Evolutionary conservation across 139 green algal genomes (phyloP).

Genomic region (Coccomyxa sp.): DNA sequence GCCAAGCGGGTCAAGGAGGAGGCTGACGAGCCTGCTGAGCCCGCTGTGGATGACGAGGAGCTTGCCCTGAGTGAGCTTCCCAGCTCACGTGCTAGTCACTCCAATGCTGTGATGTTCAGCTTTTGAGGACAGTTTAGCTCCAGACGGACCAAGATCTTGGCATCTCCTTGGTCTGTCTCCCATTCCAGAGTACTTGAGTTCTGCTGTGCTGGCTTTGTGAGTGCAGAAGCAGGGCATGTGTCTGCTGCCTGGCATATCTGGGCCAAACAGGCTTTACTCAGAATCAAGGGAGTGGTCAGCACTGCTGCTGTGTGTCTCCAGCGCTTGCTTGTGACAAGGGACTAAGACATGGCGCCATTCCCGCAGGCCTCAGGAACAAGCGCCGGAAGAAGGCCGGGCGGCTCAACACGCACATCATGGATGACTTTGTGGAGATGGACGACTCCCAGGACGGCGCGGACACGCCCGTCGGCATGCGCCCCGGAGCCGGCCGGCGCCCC

Average conservation of each 20-base stretch:
- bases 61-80: slow-evolving; percentile 2
- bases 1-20: slow-evolving; percentile 11
- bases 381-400: slow-evolving; percentile 21
- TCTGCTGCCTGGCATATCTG: too few species aligned
- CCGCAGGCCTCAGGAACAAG: slow-evolving; percentile 29
- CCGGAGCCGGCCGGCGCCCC: background rate
- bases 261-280: background rate
- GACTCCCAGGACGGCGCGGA: slow-evolving; percentile 17
- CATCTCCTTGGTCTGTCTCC: too few species aligned
- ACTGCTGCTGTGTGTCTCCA: background rate
- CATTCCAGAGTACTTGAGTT: too few species aligned
- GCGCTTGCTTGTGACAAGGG: background rate
- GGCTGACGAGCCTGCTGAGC: slow-evolving; percentile 12
- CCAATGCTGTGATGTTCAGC: too few species aligned
- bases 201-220: too few species aligned
- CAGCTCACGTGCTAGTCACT: too few species aligned
- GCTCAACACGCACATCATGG: background rate
- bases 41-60: slow-evolving; percentile 20
- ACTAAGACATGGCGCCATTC: background rate
- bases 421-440: slow-evolving; percentile 28
- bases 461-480: background rate
- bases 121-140: too few species aligned
- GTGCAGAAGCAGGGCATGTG: too few species aligned
- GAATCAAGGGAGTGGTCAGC: background rate
- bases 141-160: too few species aligned